Conservation (phyloP, 768 basidiomycete genomes). For the Psilocybe cyanescens region DNA sequence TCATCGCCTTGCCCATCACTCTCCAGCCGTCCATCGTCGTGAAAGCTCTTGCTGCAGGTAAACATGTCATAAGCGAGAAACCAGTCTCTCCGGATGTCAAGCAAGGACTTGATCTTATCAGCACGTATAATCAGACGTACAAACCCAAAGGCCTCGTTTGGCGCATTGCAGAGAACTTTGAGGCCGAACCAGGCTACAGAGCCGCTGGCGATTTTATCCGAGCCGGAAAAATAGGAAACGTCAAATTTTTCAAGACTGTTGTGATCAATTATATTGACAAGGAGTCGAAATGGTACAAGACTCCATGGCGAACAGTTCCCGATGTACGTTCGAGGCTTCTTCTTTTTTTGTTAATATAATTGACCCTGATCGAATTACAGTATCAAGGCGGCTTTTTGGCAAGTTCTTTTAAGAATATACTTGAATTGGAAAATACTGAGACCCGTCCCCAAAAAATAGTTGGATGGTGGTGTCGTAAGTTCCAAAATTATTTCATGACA, state of each 20-base stretch:
- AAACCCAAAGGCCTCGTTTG: conserved; percentile 73
- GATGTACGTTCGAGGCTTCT: conserved; percentile 52
- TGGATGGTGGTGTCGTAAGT: conserved; percentile 80
- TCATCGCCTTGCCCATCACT: conserved; percentile 79
- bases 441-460: conserved; percentile 36
- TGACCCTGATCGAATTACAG: conserved; percentile 34
- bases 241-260: conserved; percentile 66
- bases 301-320: conserved; percentile 82
- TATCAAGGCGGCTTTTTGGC: conserved; percentile 86
- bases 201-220: conserved; percentile 51
- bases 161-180: conserved; percentile 82
- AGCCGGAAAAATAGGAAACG: conserved; percentile 70
- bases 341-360: conserved; percentile 6
- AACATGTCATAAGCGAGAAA: conserved; percentile 90
- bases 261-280: conserved; percentile 58
- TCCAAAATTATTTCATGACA: conserved; percentile 1
- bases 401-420: conserved; percentile 29
- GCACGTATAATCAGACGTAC: conserved; percentile 65
- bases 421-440: conserved; percentile 4
- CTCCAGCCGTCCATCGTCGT: conserved; percentile 70
- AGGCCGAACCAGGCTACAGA: conserved; percentile 64
- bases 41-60: conserved; percentile 71
- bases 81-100: conserved; percentile 78
- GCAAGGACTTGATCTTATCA: conserved; percentile 64
- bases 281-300: conserved; percentile 78